These are phyloP conservation scores for Pseudonitzschia pungens DNA, from an alignment of 108 stramenopile species.

Conservation along the genomic window DNA sequence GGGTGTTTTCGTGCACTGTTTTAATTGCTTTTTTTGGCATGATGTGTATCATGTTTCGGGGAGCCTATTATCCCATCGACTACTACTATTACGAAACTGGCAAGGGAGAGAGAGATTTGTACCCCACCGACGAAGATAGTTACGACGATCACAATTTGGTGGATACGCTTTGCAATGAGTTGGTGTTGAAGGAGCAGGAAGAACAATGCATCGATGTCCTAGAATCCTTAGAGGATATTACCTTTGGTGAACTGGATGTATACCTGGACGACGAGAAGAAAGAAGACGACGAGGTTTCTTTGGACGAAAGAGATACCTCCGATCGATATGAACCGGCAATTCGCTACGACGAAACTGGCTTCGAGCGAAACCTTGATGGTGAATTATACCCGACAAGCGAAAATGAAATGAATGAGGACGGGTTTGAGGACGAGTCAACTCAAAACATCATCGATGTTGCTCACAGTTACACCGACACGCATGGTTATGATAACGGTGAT, in stretches of 20 bases:
- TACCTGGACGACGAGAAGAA: not conserved
- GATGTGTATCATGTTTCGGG: slow-evolving; percentile 37
- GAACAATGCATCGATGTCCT: not conserved
- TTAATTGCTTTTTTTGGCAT: slow-evolving; percentile 39
- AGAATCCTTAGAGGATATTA: not conserved
- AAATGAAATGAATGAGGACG: no score
- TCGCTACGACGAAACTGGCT: no score
- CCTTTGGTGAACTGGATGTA: not conserved
- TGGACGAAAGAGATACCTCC: no score
- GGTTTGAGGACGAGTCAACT: no score
- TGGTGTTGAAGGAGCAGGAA: not conserved
- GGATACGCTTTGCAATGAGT: not conserved
- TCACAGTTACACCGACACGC: no score
- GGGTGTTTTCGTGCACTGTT: slow-evolving; percentile 26
- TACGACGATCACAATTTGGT: not conserved
- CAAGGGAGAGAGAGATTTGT: not conserved
- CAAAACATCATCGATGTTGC: no score
- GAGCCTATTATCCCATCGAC: slow-evolving; percentile 29
- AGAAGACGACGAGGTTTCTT: not conserved
- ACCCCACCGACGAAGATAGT: not conserved
- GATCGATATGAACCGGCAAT: no score
- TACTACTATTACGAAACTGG: slow-evolving; percentile 8
- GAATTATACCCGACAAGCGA: no score
- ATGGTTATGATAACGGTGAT: no score
- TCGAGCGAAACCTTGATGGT: no score